These are phyloP conservation scores for Diddensiella santjacobensis DNA, from an alignment of 805 yeast genomes.

Conservation along the genomic window DNA sequence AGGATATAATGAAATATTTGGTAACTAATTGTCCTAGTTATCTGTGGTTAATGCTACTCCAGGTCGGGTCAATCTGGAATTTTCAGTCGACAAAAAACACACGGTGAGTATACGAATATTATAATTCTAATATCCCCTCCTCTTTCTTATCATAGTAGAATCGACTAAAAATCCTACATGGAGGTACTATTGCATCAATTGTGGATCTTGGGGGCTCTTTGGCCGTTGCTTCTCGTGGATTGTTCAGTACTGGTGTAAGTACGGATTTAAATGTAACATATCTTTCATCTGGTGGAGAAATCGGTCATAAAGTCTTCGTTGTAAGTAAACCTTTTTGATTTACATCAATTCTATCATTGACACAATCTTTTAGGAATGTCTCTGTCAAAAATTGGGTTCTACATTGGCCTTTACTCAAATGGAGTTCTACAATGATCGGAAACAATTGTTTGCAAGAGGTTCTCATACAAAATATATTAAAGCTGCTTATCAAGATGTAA, in stretches of 20 bases:
- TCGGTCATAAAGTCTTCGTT: constrained; percentile 20
- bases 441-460: constrained; percentile 39
- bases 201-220: constrained; percentile 45
- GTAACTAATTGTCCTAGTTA: constrained; percentile 22
- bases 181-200: constrained; percentile 39
- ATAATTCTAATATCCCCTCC: too few relatives aligned
- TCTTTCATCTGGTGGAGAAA: constrained; percentile 37
- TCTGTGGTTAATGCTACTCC: constrained; percentile 30
- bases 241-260: constrained; percentile 42
- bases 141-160: constrained; percentile 26
- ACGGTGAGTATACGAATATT: constrained; percentile 29
- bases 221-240: constrained; percentile 40
- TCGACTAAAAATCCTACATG: constrained; percentile 39
- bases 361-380: constrained; percentile 22
- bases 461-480: constrained; percentile 41
- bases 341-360: too few relatives aligned
- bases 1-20: neutral
- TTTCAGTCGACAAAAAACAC: constrained; percentile 35
- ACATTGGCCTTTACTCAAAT: constrained; percentile 41
- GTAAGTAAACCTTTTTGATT: constrained; percentile 18
- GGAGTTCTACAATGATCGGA: constrained; percentile 30
- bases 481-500: constrained; percentile 35
- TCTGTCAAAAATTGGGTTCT: constrained; percentile 36
- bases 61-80: constrained; percentile 33
- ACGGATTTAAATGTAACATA: constrained; percentile 41